A percentile compares a stretch with the other conserved stretches of the same genome.
phyloP scores from a whole-genome alignment of 2,329 filamentous ascomycete species.

The Microsporum audouinii region DNA sequence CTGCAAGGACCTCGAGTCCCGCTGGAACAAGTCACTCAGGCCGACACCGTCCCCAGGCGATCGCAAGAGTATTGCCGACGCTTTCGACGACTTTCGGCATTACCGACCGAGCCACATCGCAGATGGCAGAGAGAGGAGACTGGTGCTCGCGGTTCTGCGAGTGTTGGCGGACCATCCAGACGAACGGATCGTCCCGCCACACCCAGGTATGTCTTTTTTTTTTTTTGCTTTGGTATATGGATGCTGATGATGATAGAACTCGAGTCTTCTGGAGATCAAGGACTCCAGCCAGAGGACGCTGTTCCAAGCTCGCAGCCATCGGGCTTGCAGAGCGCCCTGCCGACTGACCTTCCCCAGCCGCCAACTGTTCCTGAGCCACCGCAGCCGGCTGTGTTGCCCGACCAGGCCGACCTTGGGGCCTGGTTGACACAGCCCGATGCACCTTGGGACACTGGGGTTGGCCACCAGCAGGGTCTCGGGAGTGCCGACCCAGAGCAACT shows the following conservation, averaged over 20 bases:
- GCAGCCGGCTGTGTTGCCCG: neutral
- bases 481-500: neutral
- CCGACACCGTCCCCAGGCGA: neutral
- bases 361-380: neutral
- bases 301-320: neutral
- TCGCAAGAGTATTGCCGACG: conserved; percentile 2
- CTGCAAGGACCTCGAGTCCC: conserved; percentile 15
- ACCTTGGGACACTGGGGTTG: neutral
- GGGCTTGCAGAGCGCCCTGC: neutral
- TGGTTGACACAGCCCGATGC: neutral
- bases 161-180: neutral
- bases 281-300: neutral
- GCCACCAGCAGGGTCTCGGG: neutral
- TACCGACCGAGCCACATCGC: conserved; percentile 2
- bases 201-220: conserved; percentile 3
- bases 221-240: neutral
- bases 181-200: neutral
- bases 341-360: neutral
- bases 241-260: neutral
- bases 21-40: conserved; percentile 14
- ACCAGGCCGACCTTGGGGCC: neutral
- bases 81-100: conserved; percentile 13
- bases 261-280: conserved; percentile 2
- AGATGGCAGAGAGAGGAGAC: neutral
- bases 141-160: conserved; percentile 3